Conservation (phyloP, 805 yeast species). For the Starmerella vaccinii region DNA sequence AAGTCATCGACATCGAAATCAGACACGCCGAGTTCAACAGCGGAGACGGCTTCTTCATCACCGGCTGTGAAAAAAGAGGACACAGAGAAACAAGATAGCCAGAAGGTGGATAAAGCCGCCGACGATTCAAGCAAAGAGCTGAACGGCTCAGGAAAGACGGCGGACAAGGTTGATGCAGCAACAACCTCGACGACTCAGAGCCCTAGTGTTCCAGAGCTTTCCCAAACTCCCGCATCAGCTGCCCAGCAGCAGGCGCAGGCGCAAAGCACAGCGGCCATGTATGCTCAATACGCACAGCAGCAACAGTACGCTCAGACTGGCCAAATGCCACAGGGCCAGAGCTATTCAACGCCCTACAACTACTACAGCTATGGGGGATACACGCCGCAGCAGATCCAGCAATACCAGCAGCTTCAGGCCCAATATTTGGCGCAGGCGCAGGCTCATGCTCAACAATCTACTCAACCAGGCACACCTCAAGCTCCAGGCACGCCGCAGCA, state of each 20-base stretch:
- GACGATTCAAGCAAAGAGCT: not conserved
- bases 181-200: not conserved
- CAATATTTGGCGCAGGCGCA: not conserved
- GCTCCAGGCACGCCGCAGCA: not conserved
- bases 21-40: not conserved
- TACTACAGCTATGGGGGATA: slow-evolving; percentile 4
- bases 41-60: not conserved
- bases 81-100: not conserved
- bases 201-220: not conserved
- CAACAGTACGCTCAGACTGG: not conserved
- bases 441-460: not conserved
- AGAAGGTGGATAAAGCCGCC: not conserved
- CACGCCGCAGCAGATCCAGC: slow-evolving; percentile 6
- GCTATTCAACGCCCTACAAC: not conserved
- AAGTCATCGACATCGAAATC: not conserved
- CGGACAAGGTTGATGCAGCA: not conserved
- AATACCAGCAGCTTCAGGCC: not conserved
- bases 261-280: not conserved
- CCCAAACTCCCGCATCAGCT: not conserved
- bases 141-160: not conserved
- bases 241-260: slow-evolving; percentile 1
- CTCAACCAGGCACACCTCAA: not conserved
- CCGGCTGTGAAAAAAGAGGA: not conserved
- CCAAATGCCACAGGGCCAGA: not conserved
- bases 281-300: slow-evolving; percentile 6